Conservation (phyloP, 2,329 filamentous ascomycete genomes). For the Colletotrichum siamense region DNA sequence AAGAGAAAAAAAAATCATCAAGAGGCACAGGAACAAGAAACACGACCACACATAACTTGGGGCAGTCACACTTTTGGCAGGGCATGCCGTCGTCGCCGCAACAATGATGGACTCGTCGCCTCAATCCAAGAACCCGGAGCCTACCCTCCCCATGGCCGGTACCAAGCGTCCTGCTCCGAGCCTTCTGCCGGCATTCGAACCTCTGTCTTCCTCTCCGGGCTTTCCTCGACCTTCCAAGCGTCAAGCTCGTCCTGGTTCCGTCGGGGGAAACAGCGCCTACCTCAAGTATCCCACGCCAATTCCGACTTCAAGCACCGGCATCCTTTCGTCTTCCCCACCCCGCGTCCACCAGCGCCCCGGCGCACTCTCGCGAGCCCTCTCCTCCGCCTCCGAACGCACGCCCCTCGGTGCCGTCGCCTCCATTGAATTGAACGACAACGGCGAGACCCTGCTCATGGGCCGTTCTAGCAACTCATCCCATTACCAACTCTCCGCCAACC, state of each 20-base stretch:
- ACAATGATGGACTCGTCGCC: conserved; percentile 49
- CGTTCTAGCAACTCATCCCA: conserved; percentile 95
- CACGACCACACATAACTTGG: background rate
- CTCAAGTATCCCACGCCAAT: conserved; percentile 90
- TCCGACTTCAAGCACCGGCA: conserved; percentile 91
- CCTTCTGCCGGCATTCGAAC: conserved; percentile 81
- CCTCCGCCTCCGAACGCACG: conserved; percentile 75
- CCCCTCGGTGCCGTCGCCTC: conserved; percentile 86
- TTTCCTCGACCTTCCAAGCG: conserved; percentile 75
- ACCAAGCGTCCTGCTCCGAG: conserved; percentile 69
- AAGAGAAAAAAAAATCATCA: background rate
- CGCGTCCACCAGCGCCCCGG: conserved; percentile 35
- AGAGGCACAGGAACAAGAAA: background rate
- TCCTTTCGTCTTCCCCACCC: conserved; percentile 86
- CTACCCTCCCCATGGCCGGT: conserved; percentile 45
- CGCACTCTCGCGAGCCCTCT: conserved; percentile 48
- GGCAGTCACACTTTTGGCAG: background rate
- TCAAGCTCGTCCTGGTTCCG: conserved; percentile 52
- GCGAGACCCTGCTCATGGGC: conserved; percentile 85
- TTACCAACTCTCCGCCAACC: conserved; percentile 91
- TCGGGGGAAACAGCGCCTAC: conserved; percentile 49
- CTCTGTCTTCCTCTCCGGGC: conserved; percentile 76
- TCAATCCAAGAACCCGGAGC: conserved; percentile 35
- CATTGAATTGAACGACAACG: conserved; percentile 80
- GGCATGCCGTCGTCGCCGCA: conserved; percentile 17